phyloP scores from a whole-genome alignment of 2,329 filamentous ascomycete species.

The Microsporum ferrugineum region DNA sequence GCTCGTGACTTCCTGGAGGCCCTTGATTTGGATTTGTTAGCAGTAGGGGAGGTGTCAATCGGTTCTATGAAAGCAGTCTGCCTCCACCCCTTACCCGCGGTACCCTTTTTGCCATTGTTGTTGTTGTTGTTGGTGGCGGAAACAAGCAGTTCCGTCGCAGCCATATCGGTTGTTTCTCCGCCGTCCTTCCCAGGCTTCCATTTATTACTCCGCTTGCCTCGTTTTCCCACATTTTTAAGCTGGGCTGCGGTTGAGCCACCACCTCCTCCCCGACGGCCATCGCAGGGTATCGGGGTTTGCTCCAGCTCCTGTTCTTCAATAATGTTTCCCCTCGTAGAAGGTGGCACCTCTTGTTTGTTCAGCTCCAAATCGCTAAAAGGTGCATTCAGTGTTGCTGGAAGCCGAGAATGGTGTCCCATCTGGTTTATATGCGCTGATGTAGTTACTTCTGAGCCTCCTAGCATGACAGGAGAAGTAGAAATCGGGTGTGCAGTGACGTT shows the following conservation, averaged over 20 bases:
- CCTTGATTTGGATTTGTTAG: conserved; percentile 30
- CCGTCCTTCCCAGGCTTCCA: conserved; percentile 37
- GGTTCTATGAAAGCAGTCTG: conserved; percentile 55
- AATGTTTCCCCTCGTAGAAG: conserved; percentile 9
- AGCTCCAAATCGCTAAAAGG: conserved; percentile 35
- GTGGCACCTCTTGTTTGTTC: conserved; percentile 11
- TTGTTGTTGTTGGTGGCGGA: conserved; percentile 16
- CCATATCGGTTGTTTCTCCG: conserved; percentile 16
- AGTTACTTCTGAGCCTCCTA: conserved; percentile 19
- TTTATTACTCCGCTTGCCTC: conserved; percentile 37
- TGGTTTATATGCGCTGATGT: conserved; percentile 12
- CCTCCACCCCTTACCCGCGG: conserved; percentile 50
- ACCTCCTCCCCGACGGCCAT: conserved; percentile 12
- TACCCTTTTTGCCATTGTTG: conserved; percentile 31
- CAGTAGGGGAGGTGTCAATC: conserved; percentile 30
- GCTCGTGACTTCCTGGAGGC: conserved; percentile 34
- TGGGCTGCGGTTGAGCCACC: conserved; percentile 18
- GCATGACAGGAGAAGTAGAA: conserved; percentile 22
- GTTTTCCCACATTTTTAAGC: conserved; percentile 23
- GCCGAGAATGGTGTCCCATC: conserved; percentile 13
- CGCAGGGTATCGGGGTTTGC: background rate
- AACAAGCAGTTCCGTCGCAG: background rate
- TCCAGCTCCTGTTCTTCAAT: conserved; percentile 15
- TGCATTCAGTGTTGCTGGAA: conserved; percentile 33
- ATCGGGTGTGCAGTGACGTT: conserved; percentile 11